These are phyloP conservation scores for Poterioochromonas sp. DNA, from an alignment of 352 stramenopile genomes.

Conservation along the genomic window DNA sequence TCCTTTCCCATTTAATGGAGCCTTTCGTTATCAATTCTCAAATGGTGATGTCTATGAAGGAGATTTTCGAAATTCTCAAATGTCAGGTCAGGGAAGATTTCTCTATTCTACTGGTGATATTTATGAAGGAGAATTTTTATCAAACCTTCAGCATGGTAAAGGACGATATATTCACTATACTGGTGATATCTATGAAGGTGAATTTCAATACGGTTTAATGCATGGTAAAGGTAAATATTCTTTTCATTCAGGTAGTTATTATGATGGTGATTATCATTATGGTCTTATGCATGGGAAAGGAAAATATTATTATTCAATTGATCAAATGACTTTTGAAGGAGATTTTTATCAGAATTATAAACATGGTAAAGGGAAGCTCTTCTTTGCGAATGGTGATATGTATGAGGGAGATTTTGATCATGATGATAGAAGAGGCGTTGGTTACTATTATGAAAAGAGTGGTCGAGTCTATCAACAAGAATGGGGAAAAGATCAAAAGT, in stretches of 20 bases:
- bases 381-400: neutral
- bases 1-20: too few species aligned
- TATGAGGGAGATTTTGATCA: neutral
- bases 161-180: constrained; percentile 70
- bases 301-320: too few species aligned
- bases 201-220: constrained; percentile 40
- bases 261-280: neutral
- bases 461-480: too few species aligned
- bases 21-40: too few species aligned
- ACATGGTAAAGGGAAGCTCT: neutral
- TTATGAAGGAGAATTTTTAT: constrained; percentile 16
- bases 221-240: neutral
- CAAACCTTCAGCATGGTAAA: constrained; percentile 33
- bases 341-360: neutral
- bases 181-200: constrained; percentile 73
- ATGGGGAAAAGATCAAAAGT: neutral
- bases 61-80: neutral
- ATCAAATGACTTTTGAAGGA: neutral
- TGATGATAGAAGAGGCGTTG: too few species aligned
- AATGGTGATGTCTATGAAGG: constrained; percentile 31
- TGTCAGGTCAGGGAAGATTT: neutral
- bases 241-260: neutral
- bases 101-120: constrained; percentile 4
- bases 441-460: too few species aligned
- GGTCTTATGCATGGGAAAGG: neutral